phyloP scores from a whole-genome alignment of 2,329 filamentous ascomycete genomes.

The Colletotrichum scovillei region DNA sequence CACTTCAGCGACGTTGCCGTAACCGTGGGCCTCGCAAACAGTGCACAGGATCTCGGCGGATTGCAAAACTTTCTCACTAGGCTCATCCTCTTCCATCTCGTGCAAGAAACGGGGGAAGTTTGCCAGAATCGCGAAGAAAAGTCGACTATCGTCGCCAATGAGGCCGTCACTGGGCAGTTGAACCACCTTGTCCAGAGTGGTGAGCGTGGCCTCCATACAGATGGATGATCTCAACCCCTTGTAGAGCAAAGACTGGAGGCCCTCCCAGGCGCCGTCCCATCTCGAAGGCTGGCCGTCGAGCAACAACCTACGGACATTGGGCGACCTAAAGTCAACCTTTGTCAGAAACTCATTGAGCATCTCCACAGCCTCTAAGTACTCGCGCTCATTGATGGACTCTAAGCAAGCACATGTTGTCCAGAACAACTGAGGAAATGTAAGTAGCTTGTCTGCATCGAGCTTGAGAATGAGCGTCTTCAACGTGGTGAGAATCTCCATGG shows the following conservation, averaged over 20 bases:
- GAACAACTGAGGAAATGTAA: conserved; percentile 95
- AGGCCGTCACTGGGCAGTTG: conserved; percentile 82
- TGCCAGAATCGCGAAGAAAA: conserved; percentile 90
- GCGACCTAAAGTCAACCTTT: conserved; percentile 83
- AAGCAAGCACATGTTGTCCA: conserved; percentile 98
- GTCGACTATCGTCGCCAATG: conserved; percentile 82
- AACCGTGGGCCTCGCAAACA: conserved; percentile 79
- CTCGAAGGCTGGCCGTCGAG: conserved; percentile 82
- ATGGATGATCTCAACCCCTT: conserved; percentile 91
- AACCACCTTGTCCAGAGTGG: conserved; percentile 82
- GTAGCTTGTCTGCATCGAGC: conserved; percentile 79
- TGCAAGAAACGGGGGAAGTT: conserved; percentile 89
- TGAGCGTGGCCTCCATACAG: conserved; percentile 82
- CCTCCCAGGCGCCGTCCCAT: conserved; percentile 92
- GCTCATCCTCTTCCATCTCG: conserved; percentile 74
- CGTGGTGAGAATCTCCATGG: conserved; percentile 97
- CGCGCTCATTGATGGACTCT: conserved; percentile 95
- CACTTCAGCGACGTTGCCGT: conserved; percentile 73
- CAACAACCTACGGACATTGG: conserved; percentile 75
- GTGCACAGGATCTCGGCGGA: conserved; percentile 77
- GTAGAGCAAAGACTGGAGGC: conserved; percentile 86
- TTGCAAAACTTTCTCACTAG: conserved; percentile 66
- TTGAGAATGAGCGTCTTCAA: conserved; percentile 91
- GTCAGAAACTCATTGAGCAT: conserved; percentile 90
- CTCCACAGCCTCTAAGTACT: conserved; percentile 90